Percentiles rank a stretch among this genome's conserved stretches.
These are phyloP conservation scores for Bullera alba DNA, from an alignment of 768 basidiomycete species.

Conservation along the genomic window DNA sequence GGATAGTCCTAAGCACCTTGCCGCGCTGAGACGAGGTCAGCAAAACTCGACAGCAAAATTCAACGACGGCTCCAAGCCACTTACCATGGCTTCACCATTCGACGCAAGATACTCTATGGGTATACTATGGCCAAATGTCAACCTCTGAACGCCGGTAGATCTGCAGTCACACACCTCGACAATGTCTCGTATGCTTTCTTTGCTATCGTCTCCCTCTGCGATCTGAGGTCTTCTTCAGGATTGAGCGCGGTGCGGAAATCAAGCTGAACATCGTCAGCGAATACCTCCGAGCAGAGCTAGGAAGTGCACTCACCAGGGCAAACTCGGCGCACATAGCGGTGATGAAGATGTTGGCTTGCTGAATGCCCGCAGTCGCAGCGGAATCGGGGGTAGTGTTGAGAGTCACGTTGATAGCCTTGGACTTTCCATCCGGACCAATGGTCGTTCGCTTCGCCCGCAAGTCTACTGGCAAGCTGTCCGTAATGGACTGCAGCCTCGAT, in stretches of 20 bases:
- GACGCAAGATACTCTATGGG: slow-evolving; percentile 32
- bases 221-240: slow-evolving; percentile 17
- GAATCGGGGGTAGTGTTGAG: slow-evolving; percentile 2
- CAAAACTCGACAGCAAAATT: background rate
- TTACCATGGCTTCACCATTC: slow-evolving; percentile 37
- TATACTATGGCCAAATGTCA: slow-evolving; percentile 7
- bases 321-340: slow-evolving; percentile 29
- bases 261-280: slow-evolving; percentile 15
- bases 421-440: slow-evolving; percentile 2
- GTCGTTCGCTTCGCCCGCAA: slow-evolving; percentile 2
- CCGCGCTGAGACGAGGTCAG: slow-evolving; percentile 14
- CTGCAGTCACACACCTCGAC: slow-evolving; percentile 9
- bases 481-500: slow-evolving; percentile 1
- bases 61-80: too few species aligned
- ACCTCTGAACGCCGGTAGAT: background rate
- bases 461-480: slow-evolving; percentile 12
- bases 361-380: slow-evolving; percentile 13
- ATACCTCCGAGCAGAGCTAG: background rate
- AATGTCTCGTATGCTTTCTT: slow-evolving; percentile 23
- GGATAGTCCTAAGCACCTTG: slow-evolving; percentile 30
- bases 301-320: slow-evolving; percentile 21
- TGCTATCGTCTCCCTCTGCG: slow-evolving; percentile 21
- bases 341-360: slow-evolving; percentile 32
- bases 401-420: slow-evolving; percentile 7
- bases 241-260: slow-evolving; percentile 19